These are phyloP conservation scores for Inga oerstediana DNA, from an alignment of 306 rosid species.

Conservation along the genomic window DNA sequence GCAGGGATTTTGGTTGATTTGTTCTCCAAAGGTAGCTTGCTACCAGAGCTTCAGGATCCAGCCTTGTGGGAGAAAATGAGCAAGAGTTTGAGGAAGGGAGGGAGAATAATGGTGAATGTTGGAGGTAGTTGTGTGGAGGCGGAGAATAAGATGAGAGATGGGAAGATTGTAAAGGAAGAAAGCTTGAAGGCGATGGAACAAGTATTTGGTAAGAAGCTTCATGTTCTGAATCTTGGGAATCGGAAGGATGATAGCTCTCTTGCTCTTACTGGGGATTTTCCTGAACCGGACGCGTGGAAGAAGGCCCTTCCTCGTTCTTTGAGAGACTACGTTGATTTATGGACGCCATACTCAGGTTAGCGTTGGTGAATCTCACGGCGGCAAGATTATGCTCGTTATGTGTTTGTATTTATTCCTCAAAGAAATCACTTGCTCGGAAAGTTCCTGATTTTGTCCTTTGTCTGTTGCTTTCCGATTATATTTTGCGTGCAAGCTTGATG, in stretches of 20 bases:
- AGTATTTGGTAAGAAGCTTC: slow-evolving; percentile 56
- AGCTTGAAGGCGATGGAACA: slow-evolving; percentile 69
- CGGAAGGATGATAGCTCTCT: slow-evolving; percentile 77
- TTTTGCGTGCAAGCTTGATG: too few relatives aligned
- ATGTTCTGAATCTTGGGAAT: slow-evolving; percentile 66
- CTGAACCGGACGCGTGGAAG: slow-evolving; percentile 61
- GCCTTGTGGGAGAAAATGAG: slow-evolving; percentile 66
- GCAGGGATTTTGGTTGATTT: slow-evolving; percentile 82
- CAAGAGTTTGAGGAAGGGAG: slow-evolving; percentile 74
- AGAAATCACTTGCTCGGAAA: neutral
- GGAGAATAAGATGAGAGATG: slow-evolving; percentile 64
- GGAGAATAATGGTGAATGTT: slow-evolving; percentile 89
- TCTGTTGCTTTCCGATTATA: neutral
- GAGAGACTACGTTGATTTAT: slow-evolving; percentile 49
- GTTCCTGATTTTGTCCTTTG: neutral
- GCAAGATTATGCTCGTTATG: neutral
- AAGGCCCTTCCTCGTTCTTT: slow-evolving; percentile 50
- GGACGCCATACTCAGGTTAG: slow-evolving; percentile 49
- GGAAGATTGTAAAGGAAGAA: slow-evolving; percentile 62
- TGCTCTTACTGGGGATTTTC: slow-evolving; percentile 81
- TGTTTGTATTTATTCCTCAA: slow-evolving; percentile 27
- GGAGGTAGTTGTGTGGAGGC: slow-evolving; percentile 97
- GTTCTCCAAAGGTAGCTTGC: slow-evolving; percentile 65
- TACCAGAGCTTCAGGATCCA: slow-evolving; percentile 80
- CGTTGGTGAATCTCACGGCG: neutral